phyloP scores from a whole-genome alignment of 177 flowering plant species.

The Vitis hybrid region DNA sequence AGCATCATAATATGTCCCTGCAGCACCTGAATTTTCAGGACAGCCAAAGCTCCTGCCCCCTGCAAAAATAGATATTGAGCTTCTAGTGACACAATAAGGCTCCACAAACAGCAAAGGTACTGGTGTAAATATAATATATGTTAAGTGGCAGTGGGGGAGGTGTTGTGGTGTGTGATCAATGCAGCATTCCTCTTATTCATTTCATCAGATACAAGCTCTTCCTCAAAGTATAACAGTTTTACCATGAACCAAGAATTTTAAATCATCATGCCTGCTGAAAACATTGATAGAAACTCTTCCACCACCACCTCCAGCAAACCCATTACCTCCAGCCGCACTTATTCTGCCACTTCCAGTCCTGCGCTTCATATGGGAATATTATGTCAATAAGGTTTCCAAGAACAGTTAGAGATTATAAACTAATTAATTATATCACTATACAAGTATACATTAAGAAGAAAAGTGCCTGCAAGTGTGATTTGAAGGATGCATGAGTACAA shows the following conservation, averaged over 20 bases:
- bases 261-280: slow-evolving; percentile 82
- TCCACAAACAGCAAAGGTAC: too few species aligned
- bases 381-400: too few species aligned
- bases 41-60: slow-evolving; percentile 92
- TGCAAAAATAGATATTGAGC: slow-evolving; percentile 27
- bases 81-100: too few species aligned
- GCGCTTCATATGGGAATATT: slow-evolving; percentile 28
- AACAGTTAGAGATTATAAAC: too few species aligned
- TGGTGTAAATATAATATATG: too few species aligned
- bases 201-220: too few species aligned
- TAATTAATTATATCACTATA: too few species aligned
- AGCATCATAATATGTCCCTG: slow-evolving; percentile 94
- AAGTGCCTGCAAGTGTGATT: too few species aligned
- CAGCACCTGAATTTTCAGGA: slow-evolving; percentile 84
- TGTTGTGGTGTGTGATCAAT: too few species aligned
- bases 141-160: neutral
- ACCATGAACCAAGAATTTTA: slow-evolving; percentile 78
- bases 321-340: slow-evolving; percentile 92
- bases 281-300: slow-evolving; percentile 85
- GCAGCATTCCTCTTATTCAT: too few species aligned
- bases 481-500: too few species aligned
- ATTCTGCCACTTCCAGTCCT: slow-evolving; percentile 88
- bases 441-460: too few species aligned
- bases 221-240: slow-evolving; percentile 14
- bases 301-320: slow-evolving; percentile 96